phyloP scores from a whole-genome alignment of 805 yeast genomes.

The Starmera amethionina region DNA sequence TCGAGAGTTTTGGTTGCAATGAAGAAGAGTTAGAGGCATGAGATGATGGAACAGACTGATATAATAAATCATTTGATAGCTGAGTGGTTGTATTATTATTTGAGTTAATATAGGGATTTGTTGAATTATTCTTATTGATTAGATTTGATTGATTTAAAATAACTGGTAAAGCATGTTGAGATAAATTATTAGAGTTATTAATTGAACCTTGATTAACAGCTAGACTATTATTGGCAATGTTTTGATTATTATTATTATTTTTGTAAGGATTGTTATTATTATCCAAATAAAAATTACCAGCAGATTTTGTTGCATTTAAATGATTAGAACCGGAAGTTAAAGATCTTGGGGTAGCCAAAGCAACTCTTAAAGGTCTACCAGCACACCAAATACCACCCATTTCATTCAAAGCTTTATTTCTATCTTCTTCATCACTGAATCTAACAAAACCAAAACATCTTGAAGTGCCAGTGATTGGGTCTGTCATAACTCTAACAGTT shows the following conservation, averaged over 20 bases:
- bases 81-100: slow-evolving; percentile 44
- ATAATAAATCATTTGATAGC: too few species aligned
- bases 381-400: slow-evolving; percentile 80
- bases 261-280: not conserved
- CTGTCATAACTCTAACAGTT: slow-evolving; percentile 81
- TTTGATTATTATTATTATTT: not conserved
- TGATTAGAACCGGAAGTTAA: slow-evolving; percentile 19
- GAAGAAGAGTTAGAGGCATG: too few species aligned
- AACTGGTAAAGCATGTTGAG: not conserved
- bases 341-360: slow-evolving; percentile 63
- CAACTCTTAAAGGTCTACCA: slow-evolving; percentile 68
- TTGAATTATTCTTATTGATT: not conserved
- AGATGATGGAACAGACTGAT: too few species aligned
- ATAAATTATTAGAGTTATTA: not conserved
- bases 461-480: slow-evolving; percentile 68
- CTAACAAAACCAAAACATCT: slow-evolving; percentile 78
- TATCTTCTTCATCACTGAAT: slow-evolving; percentile 59
- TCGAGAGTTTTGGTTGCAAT: too few species aligned
- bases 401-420: slow-evolving; percentile 56
- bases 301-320: slow-evolving; percentile 1
- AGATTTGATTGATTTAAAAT: not conserved
- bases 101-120: slow-evolving; percentile 32
- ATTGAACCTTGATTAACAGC: not conserved
- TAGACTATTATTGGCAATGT: not conserved
- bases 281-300: not conserved